Conservation (phyloP, 176 grass and related monocot species). For the Carex pumila region DNA sequence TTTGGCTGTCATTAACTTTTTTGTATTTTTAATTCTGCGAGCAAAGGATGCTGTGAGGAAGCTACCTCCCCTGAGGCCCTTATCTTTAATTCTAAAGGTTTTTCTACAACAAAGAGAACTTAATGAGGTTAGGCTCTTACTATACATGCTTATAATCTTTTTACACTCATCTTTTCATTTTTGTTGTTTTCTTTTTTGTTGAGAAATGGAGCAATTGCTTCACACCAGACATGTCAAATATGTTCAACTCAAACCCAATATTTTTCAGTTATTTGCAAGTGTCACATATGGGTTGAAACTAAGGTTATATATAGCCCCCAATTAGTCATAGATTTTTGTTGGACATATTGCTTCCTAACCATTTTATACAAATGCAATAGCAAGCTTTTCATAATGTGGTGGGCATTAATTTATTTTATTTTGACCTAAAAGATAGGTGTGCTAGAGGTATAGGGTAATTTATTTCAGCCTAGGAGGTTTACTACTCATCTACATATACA, state of each 20-base stretch:
- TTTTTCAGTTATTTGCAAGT: background rate
- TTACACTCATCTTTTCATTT: background rate
- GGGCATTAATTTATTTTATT: background rate
- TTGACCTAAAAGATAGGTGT: background rate
- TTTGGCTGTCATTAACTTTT: background rate
- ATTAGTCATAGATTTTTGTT: background rate
- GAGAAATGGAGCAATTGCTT: conserved; percentile 3
- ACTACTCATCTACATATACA: background rate
- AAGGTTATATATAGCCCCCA: background rate
- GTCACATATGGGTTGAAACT: background rate
- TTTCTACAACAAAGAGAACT: conserved; percentile 99
- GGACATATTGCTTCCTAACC: background rate
- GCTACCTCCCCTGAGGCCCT: conserved; percentile 77
- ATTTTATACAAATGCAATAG: background rate
- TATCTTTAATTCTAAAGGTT: conserved; percentile 94
- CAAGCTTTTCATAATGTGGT: background rate
- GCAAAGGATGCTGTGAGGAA: conserved; percentile 71
- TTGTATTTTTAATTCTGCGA: background rate
- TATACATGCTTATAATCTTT: background rate
- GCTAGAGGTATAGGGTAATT: background rate
- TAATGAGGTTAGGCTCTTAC: conserved; percentile 62
- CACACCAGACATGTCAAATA: background rate
- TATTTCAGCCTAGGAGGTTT: background rate
- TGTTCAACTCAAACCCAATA: background rate
- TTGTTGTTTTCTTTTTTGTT: conserved; percentile 31